phyloP scores from a whole-genome alignment of 2,329 filamentous ascomycete species.

The Colletotrichum sp. region DNA sequence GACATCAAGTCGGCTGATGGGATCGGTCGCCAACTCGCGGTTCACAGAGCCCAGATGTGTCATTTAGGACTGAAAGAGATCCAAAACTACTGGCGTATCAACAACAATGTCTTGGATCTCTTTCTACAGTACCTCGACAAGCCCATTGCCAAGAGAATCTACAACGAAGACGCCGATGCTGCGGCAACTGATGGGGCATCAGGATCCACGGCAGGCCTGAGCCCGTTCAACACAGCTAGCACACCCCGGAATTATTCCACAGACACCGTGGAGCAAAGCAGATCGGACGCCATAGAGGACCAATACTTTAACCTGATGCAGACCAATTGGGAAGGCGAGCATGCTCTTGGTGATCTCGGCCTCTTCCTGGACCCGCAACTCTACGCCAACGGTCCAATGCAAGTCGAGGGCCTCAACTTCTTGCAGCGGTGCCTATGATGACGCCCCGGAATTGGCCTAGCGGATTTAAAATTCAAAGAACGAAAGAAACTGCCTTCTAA shows the following conservation, averaged over 20 bases:
- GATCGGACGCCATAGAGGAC: slow-evolving; percentile 35
- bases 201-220: background rate
- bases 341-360: slow-evolving; percentile 37
- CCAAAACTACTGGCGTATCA: slow-evolving; percentile 45
- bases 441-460: fast-evolving
- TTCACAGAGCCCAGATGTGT: slow-evolving; percentile 42
- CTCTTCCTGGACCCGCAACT: slow-evolving; percentile 35
- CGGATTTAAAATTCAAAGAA: background rate
- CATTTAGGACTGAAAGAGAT: slow-evolving; percentile 42
- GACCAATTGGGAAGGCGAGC: slow-evolving; percentile 40
- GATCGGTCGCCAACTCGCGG: slow-evolving; percentile 37
- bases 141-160: slow-evolving; percentile 39
- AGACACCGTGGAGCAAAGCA: background rate
- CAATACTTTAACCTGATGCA: slow-evolving; percentile 38
- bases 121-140: slow-evolving; percentile 43
- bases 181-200: background rate
- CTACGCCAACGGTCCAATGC: slow-evolving; percentile 27
- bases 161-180: slow-evolving; percentile 21
- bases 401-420: slow-evolving; percentile 33
- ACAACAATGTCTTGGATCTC: slow-evolving; percentile 42
- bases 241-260: background rate
- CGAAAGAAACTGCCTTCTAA: background rate
- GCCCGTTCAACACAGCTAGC: background rate
- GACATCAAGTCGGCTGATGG: slow-evolving; percentile 36
- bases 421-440: slow-evolving; percentile 30